These are phyloP conservation scores for Botrytis sinoallii DNA, from an alignment of 2,329 filamentous ascomycete species.

Conservation along the genomic window DNA sequence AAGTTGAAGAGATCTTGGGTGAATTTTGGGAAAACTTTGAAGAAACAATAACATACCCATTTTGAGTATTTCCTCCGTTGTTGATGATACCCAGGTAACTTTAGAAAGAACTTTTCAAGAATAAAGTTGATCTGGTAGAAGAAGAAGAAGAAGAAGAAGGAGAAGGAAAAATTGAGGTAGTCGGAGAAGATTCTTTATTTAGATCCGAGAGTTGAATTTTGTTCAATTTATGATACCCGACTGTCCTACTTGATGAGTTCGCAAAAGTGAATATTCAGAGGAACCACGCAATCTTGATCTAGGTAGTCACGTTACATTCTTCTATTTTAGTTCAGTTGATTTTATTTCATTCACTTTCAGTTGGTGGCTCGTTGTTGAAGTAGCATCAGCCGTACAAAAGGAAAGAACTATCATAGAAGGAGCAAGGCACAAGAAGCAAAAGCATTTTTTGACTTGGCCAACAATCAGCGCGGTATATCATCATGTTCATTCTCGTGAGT, in stretches of 20 bases:
- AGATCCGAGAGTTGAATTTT: neutral
- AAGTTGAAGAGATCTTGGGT: neutral
- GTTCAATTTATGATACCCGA: neutral
- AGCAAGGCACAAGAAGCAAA: conserved; percentile 6
- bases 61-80: neutral
- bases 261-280: neutral
- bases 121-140: neutral
- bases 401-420: neutral
- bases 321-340: no score
- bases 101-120: neutral
- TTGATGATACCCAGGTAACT: no score
- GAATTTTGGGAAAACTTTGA: neutral
- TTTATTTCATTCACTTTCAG: neutral
- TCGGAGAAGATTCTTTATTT: neutral
- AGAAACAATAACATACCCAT: neutral
- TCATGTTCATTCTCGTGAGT: conserved; percentile 51
- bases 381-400: neutral
- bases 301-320: neutral
- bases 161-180: neutral
- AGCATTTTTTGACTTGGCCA: neutral
- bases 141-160: neutral
- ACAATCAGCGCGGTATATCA: neutral
- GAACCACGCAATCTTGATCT: neutral
- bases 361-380: neutral
- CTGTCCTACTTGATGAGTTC: neutral